Percentiles rank a stretch among this genome's conserved stretches.
Conservation (phyloP, 1,284 basidiomycete species). For the Hymenochaete sp. region DNA sequence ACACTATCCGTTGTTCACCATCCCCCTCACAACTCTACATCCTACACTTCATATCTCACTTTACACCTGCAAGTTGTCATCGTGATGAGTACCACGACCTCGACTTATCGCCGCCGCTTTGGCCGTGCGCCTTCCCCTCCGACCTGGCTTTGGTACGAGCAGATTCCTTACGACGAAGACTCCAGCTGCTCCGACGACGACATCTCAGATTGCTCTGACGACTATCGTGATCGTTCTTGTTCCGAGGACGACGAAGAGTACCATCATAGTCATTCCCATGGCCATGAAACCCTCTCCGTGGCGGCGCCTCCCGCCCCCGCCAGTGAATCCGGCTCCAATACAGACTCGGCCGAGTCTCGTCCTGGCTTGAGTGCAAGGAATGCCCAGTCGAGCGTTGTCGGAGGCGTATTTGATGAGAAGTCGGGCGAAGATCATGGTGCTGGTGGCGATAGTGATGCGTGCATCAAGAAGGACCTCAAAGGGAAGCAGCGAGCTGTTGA, state of each 20-base stretch:
- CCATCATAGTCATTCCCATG: conserved; percentile 16
- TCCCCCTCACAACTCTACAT: neutral
- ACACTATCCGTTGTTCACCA: too few species aligned
- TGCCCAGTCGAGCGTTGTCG: neutral
- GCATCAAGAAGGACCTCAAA: conserved; percentile 51
- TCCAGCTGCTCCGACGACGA: conserved; percentile 39
- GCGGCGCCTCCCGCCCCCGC: conserved; percentile 31
- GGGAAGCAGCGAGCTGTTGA: conserved; percentile 71
- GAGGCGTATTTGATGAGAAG: too few species aligned
- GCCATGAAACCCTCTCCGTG: too few species aligned
- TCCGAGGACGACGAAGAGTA: conserved; percentile 38
- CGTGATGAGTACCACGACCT: conserved; percentile 28
- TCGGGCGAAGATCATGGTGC: conserved; percentile 20
- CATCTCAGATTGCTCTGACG: conserved; percentile 50
- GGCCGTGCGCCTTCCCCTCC: conserved; percentile 72
- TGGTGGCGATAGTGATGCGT: conserved; percentile 1
- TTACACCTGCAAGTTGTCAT: too few species aligned
- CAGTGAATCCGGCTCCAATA: conserved; percentile 29
- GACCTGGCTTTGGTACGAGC: conserved; percentile 80
- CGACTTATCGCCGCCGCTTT: conserved; percentile 60
- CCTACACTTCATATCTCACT: neutral
- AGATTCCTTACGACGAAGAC: conserved; percentile 57
- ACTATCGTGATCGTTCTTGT: conserved; percentile 10
- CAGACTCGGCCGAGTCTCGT: conserved; percentile 22
- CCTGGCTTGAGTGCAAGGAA: conserved; percentile 28